These are phyloP conservation scores for Coemansia sp. DNA, from an alignment of 192 early-diverging fungal species.

Conservation along the genomic window DNA sequence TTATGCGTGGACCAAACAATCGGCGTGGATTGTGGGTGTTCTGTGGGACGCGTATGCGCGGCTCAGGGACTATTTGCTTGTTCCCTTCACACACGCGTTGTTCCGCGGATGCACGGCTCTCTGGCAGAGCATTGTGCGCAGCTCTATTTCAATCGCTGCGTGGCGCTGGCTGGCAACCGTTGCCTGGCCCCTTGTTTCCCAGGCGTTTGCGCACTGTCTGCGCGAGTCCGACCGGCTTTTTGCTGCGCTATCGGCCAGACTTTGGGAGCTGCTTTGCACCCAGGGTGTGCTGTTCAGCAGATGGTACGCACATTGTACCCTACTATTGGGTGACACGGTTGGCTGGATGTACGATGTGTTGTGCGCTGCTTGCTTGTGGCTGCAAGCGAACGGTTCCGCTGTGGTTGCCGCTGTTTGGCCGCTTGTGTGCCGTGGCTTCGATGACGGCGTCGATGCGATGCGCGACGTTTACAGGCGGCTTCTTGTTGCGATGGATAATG, in stretches of 20 bases:
- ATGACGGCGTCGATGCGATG: conserved; percentile 28
- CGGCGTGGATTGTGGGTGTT: conserved; percentile 6
- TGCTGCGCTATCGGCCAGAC: neutral
- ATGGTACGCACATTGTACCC: neutral
- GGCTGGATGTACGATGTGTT: neutral
- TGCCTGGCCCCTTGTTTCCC: conserved; percentile 4
- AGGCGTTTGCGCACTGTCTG: neutral
- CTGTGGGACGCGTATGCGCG: conserved; percentile 21
- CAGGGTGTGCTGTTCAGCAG: neutral
- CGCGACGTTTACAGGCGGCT: conserved; percentile 35
- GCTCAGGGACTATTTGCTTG: conserved; percentile 11
- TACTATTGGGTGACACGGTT: neutral
- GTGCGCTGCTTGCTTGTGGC: neutral
- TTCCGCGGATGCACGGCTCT: neutral
- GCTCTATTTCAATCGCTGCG: neutral
- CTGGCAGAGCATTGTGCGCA: conserved; percentile 11
- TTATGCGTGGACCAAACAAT: neutral
- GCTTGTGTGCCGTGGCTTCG: conserved; percentile 8
- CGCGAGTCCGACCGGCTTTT: neutral
- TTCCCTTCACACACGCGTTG: conserved; percentile 7
- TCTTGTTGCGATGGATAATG: conserved; percentile 18
- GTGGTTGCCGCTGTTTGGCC: conserved; percentile 19
- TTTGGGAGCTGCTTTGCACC: neutral
- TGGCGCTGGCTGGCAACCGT: neutral
- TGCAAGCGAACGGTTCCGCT: neutral